Evolutionary conservation across 441 rosid species (phyloP), one percentile per base, ranked within the genome.

Genomic region (Aquilaria agallochum): DNA sequence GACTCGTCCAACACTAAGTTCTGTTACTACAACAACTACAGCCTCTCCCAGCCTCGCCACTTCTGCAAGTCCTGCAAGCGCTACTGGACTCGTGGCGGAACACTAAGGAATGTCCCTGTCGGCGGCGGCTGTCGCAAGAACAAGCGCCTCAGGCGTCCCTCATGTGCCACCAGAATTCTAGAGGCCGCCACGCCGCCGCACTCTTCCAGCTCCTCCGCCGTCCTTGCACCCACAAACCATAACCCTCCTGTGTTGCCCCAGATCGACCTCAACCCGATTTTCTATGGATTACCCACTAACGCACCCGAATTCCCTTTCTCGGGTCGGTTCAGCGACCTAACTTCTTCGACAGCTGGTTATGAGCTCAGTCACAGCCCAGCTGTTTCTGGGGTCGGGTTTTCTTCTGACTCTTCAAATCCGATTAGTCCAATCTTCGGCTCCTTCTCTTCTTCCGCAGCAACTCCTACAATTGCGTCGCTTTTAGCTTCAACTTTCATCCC

Each of bases 11-110:
- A 86, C 76, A 86, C 92, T 11, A 86, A 86, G 80, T 86, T 86
- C 67, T 86, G 92, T 53, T 86, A 86, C 78, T 86, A 81, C 78
- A 86, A 86, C 76, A 86, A 86, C 74, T 86, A 86, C 80, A 86
- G 92, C 71, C 68, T 83, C 27, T 78, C 85, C 2, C 92, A 86
- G 74, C 92, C 92, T 2, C 74, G 92, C 55, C 89, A 86, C 79
- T 86, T 83, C 42, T 86, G 92, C 78, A 86, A 86, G 75, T 81
- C 89, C 34, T 86, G 92, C 47, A 86, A 86, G 66, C 76, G 92
- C 3, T 86, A 86, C 78, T 86, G 92, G 92, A 83, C 92, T 10
- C 60, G 79, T 32, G 89, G 92, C 32, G 92, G 92, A n/a, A 86
- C 87, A 56, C 62, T 86, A 8, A 71, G 92, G 67, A 86, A 83